Base-by-base conservation (phyloP, 2,329 filamentous ascomycete genomes). In the Talaromyces sp. region DNA sequence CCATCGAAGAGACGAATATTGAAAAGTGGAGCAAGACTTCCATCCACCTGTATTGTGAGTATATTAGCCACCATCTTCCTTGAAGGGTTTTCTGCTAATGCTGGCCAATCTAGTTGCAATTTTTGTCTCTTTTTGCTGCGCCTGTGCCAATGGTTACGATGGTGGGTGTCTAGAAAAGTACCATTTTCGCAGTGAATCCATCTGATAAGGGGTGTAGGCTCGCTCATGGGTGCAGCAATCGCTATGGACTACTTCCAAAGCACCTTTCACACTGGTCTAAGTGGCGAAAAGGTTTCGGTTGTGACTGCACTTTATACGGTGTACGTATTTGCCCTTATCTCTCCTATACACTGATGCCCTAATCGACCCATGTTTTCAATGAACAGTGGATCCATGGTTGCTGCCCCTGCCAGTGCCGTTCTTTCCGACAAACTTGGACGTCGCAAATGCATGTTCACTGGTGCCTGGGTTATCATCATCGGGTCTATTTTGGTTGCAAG, bases 261-360 rank as follows among this genome's bases (percentile, higher is more conserved):
- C 66, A 71, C 69, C 1, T 80, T 81, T 63, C 63, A 76, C 5
- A 73, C 70, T 5, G 73, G 72, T n/a, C 69, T 69, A 59, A 74
- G 68, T 9, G 79, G 75, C 14, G 63, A 69, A 24, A 69, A 71
- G 55, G 77, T 80, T 54, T 75, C 79, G 4, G 60, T 81, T 24
- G 67, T 72, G 19, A 71, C 65, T 60, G 81, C 79, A 5, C 73
- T 82, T 26, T 82, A 82, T 66, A 78, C 78, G 4, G 77, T 82
- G 78, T 81, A 69, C 64, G 78, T 72, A 24, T 38, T 43, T 52
- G 4, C 35, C 19, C 46, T 10, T 43, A 14, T 19, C 11, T n/a
- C 53, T 5, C n/a, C 21, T 10, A 6, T 24, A 19, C 11, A 11
- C 4, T 1, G n/a, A 26, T 38, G 4, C 13, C 27, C 29, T 1